Evolutionary conservation across 2,329 filamentous ascomycete species (phyloP).

Genomic region (Colletotrichum zoysiae): DNA sequence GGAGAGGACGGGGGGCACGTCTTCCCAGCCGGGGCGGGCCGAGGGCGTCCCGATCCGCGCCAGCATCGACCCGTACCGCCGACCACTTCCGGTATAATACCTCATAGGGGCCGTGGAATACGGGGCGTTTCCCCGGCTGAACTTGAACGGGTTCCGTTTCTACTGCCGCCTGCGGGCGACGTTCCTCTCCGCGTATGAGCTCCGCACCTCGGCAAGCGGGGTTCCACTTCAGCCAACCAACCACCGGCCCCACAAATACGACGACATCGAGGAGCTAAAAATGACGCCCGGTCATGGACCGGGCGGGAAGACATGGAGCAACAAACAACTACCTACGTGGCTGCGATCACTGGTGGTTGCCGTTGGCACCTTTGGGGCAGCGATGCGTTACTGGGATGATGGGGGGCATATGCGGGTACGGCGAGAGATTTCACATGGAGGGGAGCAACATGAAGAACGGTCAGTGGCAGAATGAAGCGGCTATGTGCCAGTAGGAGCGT

Average conservation of each 20-base stretch:
- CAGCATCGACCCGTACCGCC: background rate
- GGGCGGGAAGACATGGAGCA: background rate
- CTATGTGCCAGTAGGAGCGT: too few species aligned
- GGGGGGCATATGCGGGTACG: background rate
- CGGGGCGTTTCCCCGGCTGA: background rate
- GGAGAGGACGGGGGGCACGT: background rate
- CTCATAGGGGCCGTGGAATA: background rate
- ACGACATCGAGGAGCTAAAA: background rate
- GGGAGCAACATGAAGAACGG: too few species aligned
- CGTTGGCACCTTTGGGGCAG: background rate
- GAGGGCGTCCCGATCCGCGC: background rate
- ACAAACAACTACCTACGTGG: background rate
- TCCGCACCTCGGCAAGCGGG: too few species aligned
- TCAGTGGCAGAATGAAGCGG: too few species aligned
- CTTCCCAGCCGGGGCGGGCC: background rate
- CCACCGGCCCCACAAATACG: background rate
- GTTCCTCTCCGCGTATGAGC: too few species aligned
- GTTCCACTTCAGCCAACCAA: background rate
- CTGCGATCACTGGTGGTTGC: background rate
- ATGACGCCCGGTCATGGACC: background rate
- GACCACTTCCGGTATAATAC: too few species aligned
- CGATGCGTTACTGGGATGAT: background rate
- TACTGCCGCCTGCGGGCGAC: too few species aligned
- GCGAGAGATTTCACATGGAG: too few species aligned
- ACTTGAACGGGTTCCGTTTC: background rate